Evolutionary conservation across 2,329 filamentous ascomycete species (phyloP).

Genomic region (Xylariaceae sp.): DNA sequence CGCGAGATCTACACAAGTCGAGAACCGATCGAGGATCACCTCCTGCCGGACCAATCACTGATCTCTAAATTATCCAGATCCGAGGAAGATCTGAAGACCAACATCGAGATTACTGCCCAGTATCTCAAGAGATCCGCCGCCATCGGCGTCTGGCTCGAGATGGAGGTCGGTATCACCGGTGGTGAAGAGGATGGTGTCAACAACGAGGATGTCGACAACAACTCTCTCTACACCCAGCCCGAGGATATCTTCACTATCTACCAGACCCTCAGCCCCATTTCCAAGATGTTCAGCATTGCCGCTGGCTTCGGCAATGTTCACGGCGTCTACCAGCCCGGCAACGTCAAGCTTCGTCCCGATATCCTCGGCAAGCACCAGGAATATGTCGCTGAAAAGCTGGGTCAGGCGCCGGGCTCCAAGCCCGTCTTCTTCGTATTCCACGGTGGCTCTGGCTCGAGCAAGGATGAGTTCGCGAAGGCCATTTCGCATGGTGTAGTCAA

Average conservation of each 20-base stretch:
- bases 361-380: constrained; percentile 95
- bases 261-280: constrained; percentile 77
- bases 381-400: constrained; percentile 76
- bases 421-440: constrained; percentile 99
- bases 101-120: constrained; percentile 84
- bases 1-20: background rate
- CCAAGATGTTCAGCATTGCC: constrained; percentile 94
- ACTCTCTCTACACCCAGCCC: constrained; percentile 91
- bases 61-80: constrained; percentile 29
- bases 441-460: constrained; percentile 86
- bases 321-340: constrained; percentile 97
- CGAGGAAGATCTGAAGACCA: constrained; percentile 83
- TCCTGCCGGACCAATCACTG: background rate
- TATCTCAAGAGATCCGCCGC: constrained; percentile 92
- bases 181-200: constrained; percentile 98
- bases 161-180: constrained; percentile 83
- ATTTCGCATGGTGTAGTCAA: constrained; percentile 95
- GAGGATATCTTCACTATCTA: constrained; percentile 93
- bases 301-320: constrained; percentile 99
- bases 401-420: constrained; percentile 65
- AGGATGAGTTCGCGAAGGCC: constrained; percentile 83
- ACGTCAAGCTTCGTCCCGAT: constrained; percentile 94
- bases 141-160: constrained; percentile 99
- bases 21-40: background rate
- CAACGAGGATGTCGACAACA: constrained; percentile 97